Evolutionary conservation across 2,329 filamentous ascomycete species (phyloP), one percentile per base, ranked within the genome.

Genomic region (Sordariomycetes sp.): DNA sequence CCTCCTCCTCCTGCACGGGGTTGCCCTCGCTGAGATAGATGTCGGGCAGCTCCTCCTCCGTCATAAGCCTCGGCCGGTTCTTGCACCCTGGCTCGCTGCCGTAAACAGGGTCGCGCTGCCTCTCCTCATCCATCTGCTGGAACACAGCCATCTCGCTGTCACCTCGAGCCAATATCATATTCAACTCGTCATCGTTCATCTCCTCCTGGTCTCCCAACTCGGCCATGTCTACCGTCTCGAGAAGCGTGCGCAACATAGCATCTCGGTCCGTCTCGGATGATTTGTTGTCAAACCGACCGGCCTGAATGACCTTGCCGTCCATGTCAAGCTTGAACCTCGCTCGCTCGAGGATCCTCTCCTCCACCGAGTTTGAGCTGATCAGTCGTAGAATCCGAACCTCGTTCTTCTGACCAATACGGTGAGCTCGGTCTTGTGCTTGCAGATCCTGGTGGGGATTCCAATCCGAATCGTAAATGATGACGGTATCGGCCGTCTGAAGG

Each of bases 401-500:
- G 66, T 99, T 99, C 85, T 99, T 99, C 73, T 99, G 94, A 61
- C 94, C 94, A 64, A 99, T 99, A 88, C 94, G 93, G 85, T 99
- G 94, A 53, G 94, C 94, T 86, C 94, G 94, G 87, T 99, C 94
- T 70, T 99, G 94, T 16, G 94, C 94, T 72, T 99, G 94, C 73
- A 99, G 78, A 88, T 99, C 94, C 73, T 99, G 94, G 70, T 97
- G 93, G 69, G 94, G 94, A 72, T 99, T 99, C 94, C 94, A 99
- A 76, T 99, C 94, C 0, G 94, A 99, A 69, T 99, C 94, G 74
- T 97, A 99, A 68, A 99, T 99, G 73, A 99, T 97, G 76, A 99
- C 94, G 1, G 94, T 99, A 72, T 99, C 94, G 50, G 94, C 94
- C 53, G 93, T 97, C 73, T 99, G 94, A 71, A 99, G 73, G 68